Evolutionary conservation across 1,284 basidiomycete genomes (phyloP).

Genomic region (Stygiomarasmius scandens): DNA sequence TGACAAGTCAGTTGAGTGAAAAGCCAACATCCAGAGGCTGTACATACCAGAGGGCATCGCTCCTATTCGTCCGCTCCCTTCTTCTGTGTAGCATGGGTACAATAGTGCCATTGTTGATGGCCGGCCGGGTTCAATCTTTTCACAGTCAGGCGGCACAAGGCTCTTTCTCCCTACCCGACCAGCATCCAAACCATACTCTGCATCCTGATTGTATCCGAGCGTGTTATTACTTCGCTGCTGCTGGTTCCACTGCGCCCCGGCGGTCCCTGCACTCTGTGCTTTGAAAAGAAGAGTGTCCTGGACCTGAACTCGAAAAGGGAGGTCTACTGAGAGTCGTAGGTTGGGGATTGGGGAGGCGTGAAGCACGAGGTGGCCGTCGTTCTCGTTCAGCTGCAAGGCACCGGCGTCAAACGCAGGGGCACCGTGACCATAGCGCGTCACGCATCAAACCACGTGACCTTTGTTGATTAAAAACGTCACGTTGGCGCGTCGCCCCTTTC

Average conservation of each 20-base stretch:
- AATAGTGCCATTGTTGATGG: conserved; percentile 96
- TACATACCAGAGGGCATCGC: conserved; percentile 81
- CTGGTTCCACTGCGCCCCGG: conserved; percentile 52
- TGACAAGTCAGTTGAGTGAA: neutral
- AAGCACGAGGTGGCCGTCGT: conserved; percentile 17
- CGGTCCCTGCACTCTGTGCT: conserved; percentile 69
- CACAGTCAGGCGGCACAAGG: conserved; percentile 91
- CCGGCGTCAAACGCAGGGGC: no score
- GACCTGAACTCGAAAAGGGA: conserved; percentile 29
- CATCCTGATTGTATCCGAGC: conserved; percentile 43
- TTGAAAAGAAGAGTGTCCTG: conserved; percentile 62
- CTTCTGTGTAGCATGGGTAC: conserved; percentile 84
- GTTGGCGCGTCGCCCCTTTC: no score
- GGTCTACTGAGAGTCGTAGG: conserved; percentile 27
- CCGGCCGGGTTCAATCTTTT: conserved; percentile 95
- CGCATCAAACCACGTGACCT: no score
- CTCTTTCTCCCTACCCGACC: conserved; percentile 76
- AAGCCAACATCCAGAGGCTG: neutral
- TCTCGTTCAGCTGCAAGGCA: no score
- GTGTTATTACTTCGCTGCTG: conserved; percentile 50
- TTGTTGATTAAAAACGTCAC: no score
- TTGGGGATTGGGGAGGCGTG: conserved; percentile 26
- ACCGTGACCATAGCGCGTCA: no score
- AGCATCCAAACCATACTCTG: conserved; percentile 47
- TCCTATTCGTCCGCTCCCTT: conserved; percentile 59